Evolutionary conservation across 179 eudicot species (phyloP), one percentile per base, ranked within the genome.

Genomic region (Beta lomatogona): DNA sequence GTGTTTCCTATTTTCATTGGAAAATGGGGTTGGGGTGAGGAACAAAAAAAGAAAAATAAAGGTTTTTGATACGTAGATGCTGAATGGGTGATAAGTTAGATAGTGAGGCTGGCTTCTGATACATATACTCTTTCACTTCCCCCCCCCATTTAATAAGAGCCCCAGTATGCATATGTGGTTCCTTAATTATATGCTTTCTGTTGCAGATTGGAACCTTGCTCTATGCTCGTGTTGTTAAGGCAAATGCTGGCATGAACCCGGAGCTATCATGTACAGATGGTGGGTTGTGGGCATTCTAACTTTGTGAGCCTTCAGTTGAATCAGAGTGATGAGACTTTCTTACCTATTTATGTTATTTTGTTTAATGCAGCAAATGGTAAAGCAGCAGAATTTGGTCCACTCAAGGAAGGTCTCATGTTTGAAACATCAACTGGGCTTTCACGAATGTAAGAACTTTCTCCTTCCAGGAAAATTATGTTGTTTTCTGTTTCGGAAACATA

Each of bases 191-290:
- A 25, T 63, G 63, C 52, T 76, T 75, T 71, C 45, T 75, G 6
- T 80, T 88, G 83, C 91, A 96, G 98, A 88, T 82, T 77, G 99
- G 99, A 63, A 88, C 98, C 73, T 85, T 94, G 88, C 79, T 94
- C 25, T 93, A 94, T 91, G 89, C 87, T 83, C 96, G 99, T 79
- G 91, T 94, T 82, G 97, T 91, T 75, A 94, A 93, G 86, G 93
- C 98, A 71, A 93, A 92, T 81, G 80, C 89, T 65, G 97, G 93
- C 90, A 92, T 91, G 97, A 96, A 91, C 78, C 98, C 99, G 10
- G 99, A 96, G 87, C 83, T 96, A 61, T 87, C 99, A 58, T 96
- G 99, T 92, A 91, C 87, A 81, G 98, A 96, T 89, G 98, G 99
- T 96, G 81, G 16, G 86, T 76, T n/a, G 11, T 45, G 57, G 50